Evolutionary conservation across 2,329 filamentous ascomycete genomes (phyloP).

Genomic region (Colletotrichum sp.): DNA sequence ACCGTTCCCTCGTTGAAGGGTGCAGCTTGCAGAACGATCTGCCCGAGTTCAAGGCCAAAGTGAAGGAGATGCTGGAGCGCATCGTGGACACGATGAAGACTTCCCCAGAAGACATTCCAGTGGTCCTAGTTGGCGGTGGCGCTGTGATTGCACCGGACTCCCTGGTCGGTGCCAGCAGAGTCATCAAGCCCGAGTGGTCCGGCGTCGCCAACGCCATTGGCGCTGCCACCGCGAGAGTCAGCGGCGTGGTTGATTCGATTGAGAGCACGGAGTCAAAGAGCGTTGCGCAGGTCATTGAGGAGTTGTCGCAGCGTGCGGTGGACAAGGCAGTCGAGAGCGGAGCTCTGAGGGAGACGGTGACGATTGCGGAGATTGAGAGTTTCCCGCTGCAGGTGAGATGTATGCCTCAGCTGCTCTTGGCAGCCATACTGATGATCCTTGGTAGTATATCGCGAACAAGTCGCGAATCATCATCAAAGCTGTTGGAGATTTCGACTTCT

Average conservation of each 20-base stretch:
- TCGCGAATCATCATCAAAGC: background rate
- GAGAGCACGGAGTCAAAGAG: constrained; percentile 33
- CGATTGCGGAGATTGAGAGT: background rate
- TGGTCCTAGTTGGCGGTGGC: constrained; percentile 66
- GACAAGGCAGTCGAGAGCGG: background rate
- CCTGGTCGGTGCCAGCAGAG: constrained; percentile 58
- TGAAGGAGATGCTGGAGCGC: background rate
- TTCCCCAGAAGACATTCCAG: constrained; percentile 60
- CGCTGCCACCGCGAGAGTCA: constrained; percentile 65
- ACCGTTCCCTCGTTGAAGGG: background rate
- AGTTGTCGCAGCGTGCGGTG: background rate
- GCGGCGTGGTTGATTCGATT: constrained; percentile 55
- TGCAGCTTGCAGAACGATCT: background rate
- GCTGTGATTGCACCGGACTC: constrained; percentile 35
- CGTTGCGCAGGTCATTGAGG: background rate
- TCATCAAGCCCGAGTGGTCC: constrained; percentile 61
- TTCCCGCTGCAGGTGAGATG: background rate
- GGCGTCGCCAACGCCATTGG: constrained; percentile 69
- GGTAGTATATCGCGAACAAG: background rate
- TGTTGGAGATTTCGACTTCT: background rate
- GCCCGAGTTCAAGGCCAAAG: background rate
- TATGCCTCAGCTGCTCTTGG: fast-evolving
- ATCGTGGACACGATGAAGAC: constrained; percentile 58
- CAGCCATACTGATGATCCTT: fast-evolving
- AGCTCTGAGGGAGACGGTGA: background rate